Base-by-base conservation (phyloP, 768 basidiomycete genomes). In the Pholiota conissans region DNA sequence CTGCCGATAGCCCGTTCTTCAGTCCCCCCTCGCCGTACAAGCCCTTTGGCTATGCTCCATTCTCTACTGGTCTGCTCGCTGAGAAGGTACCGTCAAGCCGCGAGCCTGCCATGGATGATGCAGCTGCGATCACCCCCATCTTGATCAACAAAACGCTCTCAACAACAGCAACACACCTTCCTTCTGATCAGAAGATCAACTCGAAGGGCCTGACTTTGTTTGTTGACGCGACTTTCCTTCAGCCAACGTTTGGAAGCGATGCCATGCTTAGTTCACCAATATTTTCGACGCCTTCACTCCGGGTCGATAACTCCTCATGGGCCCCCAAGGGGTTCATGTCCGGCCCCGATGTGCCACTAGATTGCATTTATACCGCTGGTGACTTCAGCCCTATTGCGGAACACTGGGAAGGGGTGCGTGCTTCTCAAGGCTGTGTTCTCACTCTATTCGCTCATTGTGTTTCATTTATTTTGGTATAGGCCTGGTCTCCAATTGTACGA, bases 381-480 rank as follows among this genome's bases (percentile, higher is more conserved):
- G 65, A 63, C 34, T 49, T 60, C 35, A 63, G 61, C 40, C 58
- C 63, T 27, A 45, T 39, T 20, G 45, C 54, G 18, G 65, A 63
- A 35, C 57, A 54, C 7, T 66, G 62, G 57, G 62, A 60, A 47
- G 65, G 62, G 62, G 65, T 66, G 55, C 42, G 62, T 62, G 28
- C 47, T 61, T 40, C 37, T 61, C 55, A 54, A 42, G 18, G 11
- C 40, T 22, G 3, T 22, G 40, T 24, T 8, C 18, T 24, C 37
- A n/a, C n/a, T 11, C 18, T 13, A 29, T 50, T 35, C 8, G 32
- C 16, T 10, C 11, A 3, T 29, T 11, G 18, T 20, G 3, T 46
- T 34, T 34, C 32, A 16, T 52, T 26, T 24, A 39, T 13, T 42
- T 53, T 40, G 3, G 10, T 53, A 3, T 29, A 26, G 35, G 13